Evolutionary conservation across 2,329 filamentous ascomycete species (phyloP).

Genomic region (Alternaria hordeiaustralica): DNA sequence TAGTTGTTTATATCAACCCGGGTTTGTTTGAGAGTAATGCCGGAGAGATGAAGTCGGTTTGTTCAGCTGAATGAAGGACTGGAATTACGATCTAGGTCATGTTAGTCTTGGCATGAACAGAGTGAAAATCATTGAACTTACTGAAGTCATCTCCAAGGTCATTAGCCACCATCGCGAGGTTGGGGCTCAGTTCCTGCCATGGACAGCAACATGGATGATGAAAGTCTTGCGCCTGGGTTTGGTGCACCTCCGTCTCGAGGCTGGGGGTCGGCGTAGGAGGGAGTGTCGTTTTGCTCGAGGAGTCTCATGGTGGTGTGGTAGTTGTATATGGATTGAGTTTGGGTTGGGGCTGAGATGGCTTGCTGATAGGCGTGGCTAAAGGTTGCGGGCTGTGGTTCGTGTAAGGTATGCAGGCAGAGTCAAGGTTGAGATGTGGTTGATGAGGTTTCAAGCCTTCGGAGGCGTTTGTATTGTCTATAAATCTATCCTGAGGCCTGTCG

Average conservation of each 20-base stretch:
- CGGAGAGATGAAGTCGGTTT: background rate
- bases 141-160: background rate
- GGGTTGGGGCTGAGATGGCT: background rate
- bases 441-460: conserved; percentile 12
- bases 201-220: conserved; percentile 22
- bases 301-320: conserved; percentile 26
- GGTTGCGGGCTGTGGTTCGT: conserved; percentile 17
- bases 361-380: conserved; percentile 18
- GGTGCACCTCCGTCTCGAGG: conserved; percentile 45
- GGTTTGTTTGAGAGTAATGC: background rate
- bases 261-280: conserved; percentile 27
- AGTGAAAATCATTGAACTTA: conserved; percentile 6
- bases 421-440: conserved; percentile 15
- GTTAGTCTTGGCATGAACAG: conserved; percentile 13
- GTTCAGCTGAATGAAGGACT: background rate
- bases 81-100: conserved; percentile 3
- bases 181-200: conserved; percentile 27
- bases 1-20: background rate
- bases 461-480: conserved; percentile 24
- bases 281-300: conserved; percentile 11
- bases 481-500: conserved; percentile 32
- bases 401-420: conserved; percentile 14
- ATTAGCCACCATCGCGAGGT: conserved; percentile 43
- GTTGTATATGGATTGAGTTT: conserved; percentile 2
- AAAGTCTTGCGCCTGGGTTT: conserved; percentile 26